phyloP scores from a whole-genome alignment of 202 grass and related monocot genomes.

The Bolboschoenoplectus hybrid region DNA sequence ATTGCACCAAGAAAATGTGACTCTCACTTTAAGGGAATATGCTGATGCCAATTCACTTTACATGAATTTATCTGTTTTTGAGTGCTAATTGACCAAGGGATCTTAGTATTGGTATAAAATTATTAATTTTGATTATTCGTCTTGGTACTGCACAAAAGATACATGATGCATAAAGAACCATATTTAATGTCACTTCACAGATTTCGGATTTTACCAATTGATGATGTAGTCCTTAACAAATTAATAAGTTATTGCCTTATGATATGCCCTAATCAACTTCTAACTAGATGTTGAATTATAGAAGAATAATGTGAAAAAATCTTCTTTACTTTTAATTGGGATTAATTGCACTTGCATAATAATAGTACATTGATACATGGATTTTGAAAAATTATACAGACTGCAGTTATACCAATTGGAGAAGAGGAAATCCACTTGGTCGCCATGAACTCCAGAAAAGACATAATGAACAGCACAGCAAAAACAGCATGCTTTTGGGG shows the following conservation, averaged over 20 bases:
- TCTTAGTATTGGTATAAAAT: background rate
- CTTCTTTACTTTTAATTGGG: background rate
- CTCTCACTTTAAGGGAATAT: constrained; percentile 40
- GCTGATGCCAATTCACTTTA: constrained; percentile 45
- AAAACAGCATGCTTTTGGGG: constrained; percentile 88
- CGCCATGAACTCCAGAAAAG: constrained; percentile 79
- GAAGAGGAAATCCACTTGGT: constrained; percentile 96
- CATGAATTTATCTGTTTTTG: constrained; percentile 28
- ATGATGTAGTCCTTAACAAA: background rate
- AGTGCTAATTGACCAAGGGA: background rate
- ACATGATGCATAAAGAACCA: background rate
- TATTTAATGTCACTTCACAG: background rate
- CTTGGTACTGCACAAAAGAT: constrained; percentile 13
- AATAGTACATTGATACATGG: background rate
- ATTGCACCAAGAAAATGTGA: constrained; percentile 31
- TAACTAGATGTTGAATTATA: constrained; percentile 18
- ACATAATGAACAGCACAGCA: constrained; percentile 37
- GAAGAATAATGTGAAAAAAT: background rate
- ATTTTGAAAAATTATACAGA: constrained; percentile 43
- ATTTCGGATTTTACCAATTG: background rate
- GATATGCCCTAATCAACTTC: constrained; percentile 7
- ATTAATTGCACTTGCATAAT: constrained; percentile 2
- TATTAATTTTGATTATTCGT: constrained; percentile 13
- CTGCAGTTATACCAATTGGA: constrained; percentile 75
- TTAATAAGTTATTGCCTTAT: background rate